Base-by-base conservation (phyloP, 768 basidiomycete genomes). In the Mycena galericulata region DNA sequence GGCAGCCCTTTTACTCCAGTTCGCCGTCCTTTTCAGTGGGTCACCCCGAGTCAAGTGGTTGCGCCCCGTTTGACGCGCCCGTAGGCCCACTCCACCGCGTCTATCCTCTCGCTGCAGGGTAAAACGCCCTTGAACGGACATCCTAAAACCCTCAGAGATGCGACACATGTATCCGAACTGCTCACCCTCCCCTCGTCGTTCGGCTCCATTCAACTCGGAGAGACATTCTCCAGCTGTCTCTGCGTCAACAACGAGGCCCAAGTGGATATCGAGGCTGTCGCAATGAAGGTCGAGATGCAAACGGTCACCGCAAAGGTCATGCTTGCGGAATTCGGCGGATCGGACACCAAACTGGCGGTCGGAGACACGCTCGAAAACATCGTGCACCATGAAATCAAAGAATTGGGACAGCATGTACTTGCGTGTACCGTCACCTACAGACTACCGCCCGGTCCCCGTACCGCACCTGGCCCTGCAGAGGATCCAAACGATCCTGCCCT, bases 381-480 rank as follows among this genome's bases (percentile, higher is more conserved):
- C 18, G 90, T 95, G 1, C 84, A 89, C 67, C 93, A 95, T 74
- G 97, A 98, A 80, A 93, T 98, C 71, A 98, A 98, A 79, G 96
- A 98, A 75, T 84, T 97, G 22, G 96, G 95, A 1, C 90, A 95
- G 75, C 96, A 97, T 77, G 93, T 97, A 14, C 82, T 98, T 41
- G 93, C 90, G 2, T 96, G 95, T 74, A 90, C 90, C 8, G 93
- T 97, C 29, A 87, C 87, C 26, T 98, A 97, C 82, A 90, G 87
- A n/a, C 83, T 92, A 14, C 90, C 91, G 3, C 84, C 86, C 18
- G 86, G 87, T 64, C 79, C 83, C 49, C 86, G 88, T n/a, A 79
- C 82, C 27, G 75, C 84, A 6, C 84, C 86, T 9, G 84, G 82
- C n/a, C 79, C 86, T 18, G 75, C 80, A 15, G 85, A 88, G 58